These are phyloP conservation scores for Botrytis cinerea DNA, from an alignment of 2,329 filamentous ascomycete genomes.

Conservation along the genomic window DNA sequence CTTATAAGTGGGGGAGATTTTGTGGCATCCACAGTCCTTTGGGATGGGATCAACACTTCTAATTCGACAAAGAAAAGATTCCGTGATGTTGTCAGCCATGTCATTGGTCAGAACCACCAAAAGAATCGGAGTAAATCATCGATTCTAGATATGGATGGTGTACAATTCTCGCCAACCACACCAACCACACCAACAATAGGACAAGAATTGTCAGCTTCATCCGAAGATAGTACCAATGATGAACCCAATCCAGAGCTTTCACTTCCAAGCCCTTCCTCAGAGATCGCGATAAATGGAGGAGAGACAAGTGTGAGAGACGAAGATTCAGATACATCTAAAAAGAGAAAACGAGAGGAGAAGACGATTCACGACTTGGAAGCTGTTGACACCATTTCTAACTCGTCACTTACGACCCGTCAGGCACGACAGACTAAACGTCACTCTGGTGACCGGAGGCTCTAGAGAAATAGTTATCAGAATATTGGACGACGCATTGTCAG, in stretches of 20 bases:
- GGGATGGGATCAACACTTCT: constrained; percentile 7
- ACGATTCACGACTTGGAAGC: not conserved
- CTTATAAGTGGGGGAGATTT: not conserved
- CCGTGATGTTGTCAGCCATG: not conserved
- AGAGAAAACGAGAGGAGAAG: not conserved
- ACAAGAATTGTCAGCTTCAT: not conserved
- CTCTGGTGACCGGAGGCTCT: not conserved
- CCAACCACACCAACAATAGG: not conserved
- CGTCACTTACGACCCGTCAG: not conserved
- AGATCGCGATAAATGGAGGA: not conserved
- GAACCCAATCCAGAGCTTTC: not conserved
- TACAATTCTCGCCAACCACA: not conserved
- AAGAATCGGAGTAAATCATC: not conserved
- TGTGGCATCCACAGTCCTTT: not conserved
- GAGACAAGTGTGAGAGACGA: accelerated
- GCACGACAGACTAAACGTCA: not conserved
- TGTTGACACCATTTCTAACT: not conserved
- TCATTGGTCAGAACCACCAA: not conserved
- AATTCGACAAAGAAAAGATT: not conserved
- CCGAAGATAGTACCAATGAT: not conserved
- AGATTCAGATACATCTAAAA: not conserved
- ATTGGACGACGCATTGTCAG: not conserved
- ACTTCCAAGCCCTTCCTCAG: not conserved
- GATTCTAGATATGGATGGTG: not conserved
- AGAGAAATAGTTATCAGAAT: not conserved